Base-by-base conservation (phyloP, 176 grass and related monocot genomes). In the Bolboschoenus planiculmis region DNA sequence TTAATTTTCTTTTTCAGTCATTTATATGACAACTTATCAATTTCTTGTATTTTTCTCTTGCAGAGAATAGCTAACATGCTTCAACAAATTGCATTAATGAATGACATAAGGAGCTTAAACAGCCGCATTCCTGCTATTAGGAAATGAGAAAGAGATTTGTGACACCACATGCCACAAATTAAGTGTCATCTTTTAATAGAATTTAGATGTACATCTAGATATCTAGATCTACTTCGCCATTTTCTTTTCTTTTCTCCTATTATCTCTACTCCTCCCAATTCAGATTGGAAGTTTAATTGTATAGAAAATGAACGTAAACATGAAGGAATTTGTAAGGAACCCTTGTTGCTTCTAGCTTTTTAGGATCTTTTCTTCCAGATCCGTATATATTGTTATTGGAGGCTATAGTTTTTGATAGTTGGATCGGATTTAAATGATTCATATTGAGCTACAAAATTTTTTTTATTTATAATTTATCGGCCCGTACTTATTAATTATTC, bases 31-130 rank as follows among this genome's bases (percentile, higher is more conserved):
- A 10, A 46, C 23, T 70, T 74, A 44, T 15, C 23, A 51, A 2
- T 81, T 46, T 81, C 18, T 44, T 33, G 4, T 51, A n/a, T 35
- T 59, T 48, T 68, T 47, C 57, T 61, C 43, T 14, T 60, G 54
- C 85, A 87, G 85, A 87, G 78, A 59, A 87, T 87, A 23, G 56
- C 64, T 21, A 77, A 76, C 20, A 67, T 87, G 78, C 62, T 87
- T 61, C 78, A 87, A 34, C 85, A 87, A 39, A 76, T 82, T 62
- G 78, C 85, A 75, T 36, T 87, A 21, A 82, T 87, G 37, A 82
- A 82, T 48, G 85, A 82, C 36, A 86, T 86, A 16, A 80, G 44
- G 27, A 56, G n/a, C 58, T 79, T 79, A 37, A 62, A 56, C 9
- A 78, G 61, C 76, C 76, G 42, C 58, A 50, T 82, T 82, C 40